Base-by-base conservation (phyloP, 2,329 filamentous ascomycete genomes). In the Arthrobotrys conoides region DNA sequence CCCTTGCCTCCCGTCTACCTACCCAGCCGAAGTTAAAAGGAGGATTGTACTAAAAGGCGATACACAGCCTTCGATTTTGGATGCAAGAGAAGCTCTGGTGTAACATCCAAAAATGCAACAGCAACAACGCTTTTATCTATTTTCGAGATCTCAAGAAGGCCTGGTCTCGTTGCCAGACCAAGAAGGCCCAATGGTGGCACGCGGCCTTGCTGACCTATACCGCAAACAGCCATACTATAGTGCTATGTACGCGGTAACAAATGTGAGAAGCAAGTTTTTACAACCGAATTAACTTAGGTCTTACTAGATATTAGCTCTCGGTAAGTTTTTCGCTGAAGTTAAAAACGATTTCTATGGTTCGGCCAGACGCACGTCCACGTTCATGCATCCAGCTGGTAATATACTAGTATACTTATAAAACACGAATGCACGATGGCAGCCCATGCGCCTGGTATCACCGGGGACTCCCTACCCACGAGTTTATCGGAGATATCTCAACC, bases 51-150 rank as follows among this genome's bases (percentile, higher is more conserved):
- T n/a, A 46, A 3, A 16, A 5, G n/a, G 44, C n/a, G n/a, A n/a
- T 46, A n/a, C n/a, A 20, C 44, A 20, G 0, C n/a, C 44, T 46
- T 5, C 18, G n/a, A 5, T 46, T 14, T 3, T 46, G 41, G 41
- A 46, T 20, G 10, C 9, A 20, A 49, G 20, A 10, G 46, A 18
- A 24, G 9, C 9, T 12, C 33, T 55, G 51, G 24, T 55, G 24
- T 55, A 55, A 55, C 24, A 9, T 30, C 24, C 27, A 9, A 33
- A 27, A 33, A 55, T 55, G 27, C 51, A 55, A 55, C 51, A 55
- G 27, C 24, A 33, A 55, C 51, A 55, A 55, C 51, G 27, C 51
- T 55, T 55, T 55, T 9, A n/a, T 33, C 4, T 44, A 3, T n/a
- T 44, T 3, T n/a, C 16, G 36, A 10, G 5, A 38, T 2, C 36